These are phyloP conservation scores for bread wheat (Triticum aestivum) DNA, from an alignment of 176 grass and related monocot species.

Conservation along the genomic window IWGSC_CS_RefSeq_v2.1 NC_057813.1:196872433-196872932, in stretches of 20 bases:
- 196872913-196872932: background rate
- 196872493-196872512: background rate
- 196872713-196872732: background rate
- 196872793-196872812: constrained; percentile 76
- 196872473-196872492: background rate
- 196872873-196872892: background rate
- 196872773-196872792: constrained; percentile 65
- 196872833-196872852: constrained; percentile 22
- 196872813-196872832: constrained; percentile 68
- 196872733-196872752: background rate
- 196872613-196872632: constrained; percentile 81
- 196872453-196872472: background rate
- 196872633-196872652: constrained; percentile 89
- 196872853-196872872: background rate
- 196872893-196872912: background rate
- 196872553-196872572: constrained; percentile 84
- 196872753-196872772: background rate
- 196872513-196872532: background rate
- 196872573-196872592: constrained; percentile 60
- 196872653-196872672: constrained; percentile 86
- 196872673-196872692: constrained; percentile 84
- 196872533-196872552: constrained; percentile 63
- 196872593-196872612: constrained; percentile 73
- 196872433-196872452: constrained; percentile 72
- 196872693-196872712: constrained; percentile 31